phyloP scores from a whole-genome alignment of 306 rosid genomes.

The Lathyrus sativus region DNA sequence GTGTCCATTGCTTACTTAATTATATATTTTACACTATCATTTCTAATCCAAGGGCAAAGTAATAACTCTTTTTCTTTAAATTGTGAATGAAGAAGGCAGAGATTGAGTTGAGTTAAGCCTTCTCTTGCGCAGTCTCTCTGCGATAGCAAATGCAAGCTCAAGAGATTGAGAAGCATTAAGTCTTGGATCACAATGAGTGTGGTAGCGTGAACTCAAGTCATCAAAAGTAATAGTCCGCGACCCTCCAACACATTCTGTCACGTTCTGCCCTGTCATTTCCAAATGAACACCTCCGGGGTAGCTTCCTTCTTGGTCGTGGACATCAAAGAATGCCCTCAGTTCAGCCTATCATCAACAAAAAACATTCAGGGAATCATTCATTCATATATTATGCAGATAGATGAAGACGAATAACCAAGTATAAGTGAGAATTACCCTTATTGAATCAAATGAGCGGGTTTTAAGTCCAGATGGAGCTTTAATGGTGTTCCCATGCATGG shows the following conservation, averaged over 20 bases:
- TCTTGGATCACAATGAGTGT: constrained; percentile 61
- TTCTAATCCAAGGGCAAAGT: constrained; percentile 7
- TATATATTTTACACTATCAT: background rate
- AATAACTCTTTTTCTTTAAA: constrained; percentile 18
- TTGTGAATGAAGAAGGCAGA: constrained; percentile 9
- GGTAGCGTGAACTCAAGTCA: constrained; percentile 62
- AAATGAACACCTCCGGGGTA: constrained; percentile 58
- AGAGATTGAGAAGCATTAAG: constrained; percentile 63
- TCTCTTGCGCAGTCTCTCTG: constrained; percentile 55
- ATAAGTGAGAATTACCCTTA: constrained; percentile 47
- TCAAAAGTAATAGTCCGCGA: constrained; percentile 53
- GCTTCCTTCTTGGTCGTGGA: constrained; percentile 60
- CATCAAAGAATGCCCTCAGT: constrained; percentile 62
- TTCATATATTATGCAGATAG: background rate
- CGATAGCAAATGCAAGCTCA: constrained; percentile 52
- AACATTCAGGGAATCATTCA: constrained; percentile 16
- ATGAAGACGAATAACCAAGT: constrained; percentile 22
- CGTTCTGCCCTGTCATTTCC: constrained; percentile 61
- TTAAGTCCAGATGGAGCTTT: constrained; percentile 64
- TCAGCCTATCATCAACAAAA: constrained; percentile 46
- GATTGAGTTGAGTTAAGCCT: constrained; percentile 44
- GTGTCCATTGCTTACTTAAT: constrained; percentile 1
- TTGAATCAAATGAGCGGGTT: constrained; percentile 58
- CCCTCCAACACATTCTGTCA: constrained; percentile 62
- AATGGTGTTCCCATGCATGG: constrained; percentile 63